Evolutionary conservation across 495 filamentous ascomycete species (phyloP), one percentile per base, ranked within the genome.

Genomic region (Penicillium subrubescens): DNA sequence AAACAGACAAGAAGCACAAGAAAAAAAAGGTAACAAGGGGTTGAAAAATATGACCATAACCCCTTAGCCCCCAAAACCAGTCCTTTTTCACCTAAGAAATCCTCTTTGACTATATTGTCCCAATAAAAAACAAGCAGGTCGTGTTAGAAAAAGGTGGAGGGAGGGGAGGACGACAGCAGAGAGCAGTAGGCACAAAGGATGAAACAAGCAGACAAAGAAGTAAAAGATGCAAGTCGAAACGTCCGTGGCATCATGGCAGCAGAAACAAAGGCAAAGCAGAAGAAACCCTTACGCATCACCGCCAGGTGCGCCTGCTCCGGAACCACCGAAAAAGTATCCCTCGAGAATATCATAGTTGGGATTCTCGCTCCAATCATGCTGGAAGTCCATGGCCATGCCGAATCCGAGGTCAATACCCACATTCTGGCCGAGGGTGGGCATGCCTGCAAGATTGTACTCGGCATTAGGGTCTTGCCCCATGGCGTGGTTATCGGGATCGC

Each of bases 281-380:
- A 33, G 21, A 25, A 63, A 33, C 17, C 37, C 52, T 67, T 64
- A 74, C 37, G 58, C 60, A 69, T 72, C 67, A 23, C 69, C 69
- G 57, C 75, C 73, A 52, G 71, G 53, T 46, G 74, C 67, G 37
- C 75, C 77, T 41, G 67, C 61, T 27, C 78, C 78, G 39, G 72
- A 73, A 27, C 79, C 79, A 21, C 93, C 93, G 79, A 97, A 97
- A 80, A 94, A 97, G 73, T 94, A 96, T 0, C 92, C 93, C 75
- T 96, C 92, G 73, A 97, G 91, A 33, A 97, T 75, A 83, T 96
- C 92, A 67, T 94, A 85, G 60, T 89, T 89, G 61, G 85, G 82
- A 27, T 89, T 90, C 55, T 94, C 92, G 62, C 85, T 89, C 79
- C 90, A 93, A 73, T 94, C 91, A 76, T 94, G 90, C 69, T 90